A percentile compares a stretch with the other conserved stretches of the same genome.
Conservation (phyloP, 768 basidiomycete genomes). For the Psilocybe tampanensis region DNA sequence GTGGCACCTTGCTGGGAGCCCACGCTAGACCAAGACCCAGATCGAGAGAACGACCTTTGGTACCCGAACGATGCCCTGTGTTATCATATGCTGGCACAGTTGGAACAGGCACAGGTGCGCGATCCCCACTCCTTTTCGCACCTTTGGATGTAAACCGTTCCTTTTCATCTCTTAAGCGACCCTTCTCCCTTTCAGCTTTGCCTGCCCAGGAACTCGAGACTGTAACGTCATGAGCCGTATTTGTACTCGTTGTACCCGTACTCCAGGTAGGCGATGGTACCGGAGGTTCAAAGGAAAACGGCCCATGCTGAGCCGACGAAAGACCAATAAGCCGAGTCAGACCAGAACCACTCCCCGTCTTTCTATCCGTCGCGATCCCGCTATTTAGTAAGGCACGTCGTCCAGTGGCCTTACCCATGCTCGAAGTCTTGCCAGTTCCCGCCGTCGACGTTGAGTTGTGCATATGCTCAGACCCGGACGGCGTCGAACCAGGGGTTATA, state of each 20-base stretch:
- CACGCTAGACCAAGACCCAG: slow-evolving; percentile 70
- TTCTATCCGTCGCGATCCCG: slow-evolving; percentile 7
- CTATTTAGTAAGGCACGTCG: slow-evolving; percentile 28
- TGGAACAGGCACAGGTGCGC: slow-evolving; percentile 35
- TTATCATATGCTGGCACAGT: slow-evolving; percentile 8
- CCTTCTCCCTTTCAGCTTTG: slow-evolving; percentile 30
- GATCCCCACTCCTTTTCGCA: slow-evolving; percentile 27
- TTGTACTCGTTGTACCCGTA: slow-evolving; percentile 29
- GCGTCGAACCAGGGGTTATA: slow-evolving; percentile 22
- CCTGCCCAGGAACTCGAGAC: slow-evolving; percentile 23
- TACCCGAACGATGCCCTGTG: slow-evolving; percentile 43
- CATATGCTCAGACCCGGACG: slow-evolving; percentile 38
- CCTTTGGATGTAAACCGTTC: slow-evolving; percentile 26
- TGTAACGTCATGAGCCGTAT: slow-evolving; percentile 27
- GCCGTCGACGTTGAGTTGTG: slow-evolving; percentile 44
- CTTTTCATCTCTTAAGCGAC: slow-evolving; percentile 28
- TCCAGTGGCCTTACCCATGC: slow-evolving; percentile 58
- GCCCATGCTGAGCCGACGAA: slow-evolving; percentile 49
- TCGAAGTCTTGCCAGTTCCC: slow-evolving; percentile 48
- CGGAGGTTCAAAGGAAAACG: slow-evolving; percentile 71
- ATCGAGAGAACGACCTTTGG: slow-evolving; percentile 73
- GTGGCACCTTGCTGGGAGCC: slow-evolving; percentile 69
- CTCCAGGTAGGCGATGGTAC: slow-evolving; percentile 52
- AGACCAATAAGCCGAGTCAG: slow-evolving; percentile 33
- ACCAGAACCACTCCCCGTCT: slow-evolving; percentile 28